Base-by-base conservation (phyloP, 1,284 basidiomycete genomes). In the Apiotrichum laibachii region DNA sequence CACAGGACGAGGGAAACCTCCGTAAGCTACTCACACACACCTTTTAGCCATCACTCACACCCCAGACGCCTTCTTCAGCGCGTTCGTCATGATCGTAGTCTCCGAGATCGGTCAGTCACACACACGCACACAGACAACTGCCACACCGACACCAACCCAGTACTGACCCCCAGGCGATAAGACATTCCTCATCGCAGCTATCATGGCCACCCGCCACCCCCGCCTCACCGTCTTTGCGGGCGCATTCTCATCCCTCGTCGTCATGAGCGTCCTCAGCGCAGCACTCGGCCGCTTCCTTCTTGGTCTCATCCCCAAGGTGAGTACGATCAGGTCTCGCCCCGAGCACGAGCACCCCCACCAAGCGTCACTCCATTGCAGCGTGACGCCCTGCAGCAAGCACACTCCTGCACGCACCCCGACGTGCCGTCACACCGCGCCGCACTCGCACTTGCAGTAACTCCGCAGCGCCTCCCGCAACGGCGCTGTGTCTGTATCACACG, bases 181-280 rank as follows among this genome's bases (percentile, higher is more conserved):
- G 79, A 99, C 95, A 0, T 99, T 99, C 75, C 86, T 99, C 61
- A 97, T 98, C 50, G 83, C 95, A 22, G 96, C 95, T 58, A 94
- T 99, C 68, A 88, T 99, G 67, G 91, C 95, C 11, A 95, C 96
- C 86, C 88, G 93, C 3, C 92, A 97, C 73, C 86, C 91, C 0
- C 86, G 92, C 15, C 71, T 88, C 48, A 80, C 88, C 56, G 93
- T 99, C 55, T 98, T 98, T 74, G 81, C 84, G 1, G 95, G 95
- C 50, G 93, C 94, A 1, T 89, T 98, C 69, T 83, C 85, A 26
- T 91, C 91, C 2, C 83, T 99, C 44, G 83, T 90, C 49, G 80
- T 97, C 78, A 99, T 99, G 95, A 92, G 90, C 53, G 81, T 92
- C 44, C 85, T 96, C 55, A 92, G 90, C 33, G 90, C 93, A 11